A percentile compares a stretch with the other conserved stretches of the same genome.
These are phyloP conservation scores for Trichosporon coremiiforme DNA, from an alignment of 1,284 basidiomycete species.

Conservation along the genomic window DNA sequence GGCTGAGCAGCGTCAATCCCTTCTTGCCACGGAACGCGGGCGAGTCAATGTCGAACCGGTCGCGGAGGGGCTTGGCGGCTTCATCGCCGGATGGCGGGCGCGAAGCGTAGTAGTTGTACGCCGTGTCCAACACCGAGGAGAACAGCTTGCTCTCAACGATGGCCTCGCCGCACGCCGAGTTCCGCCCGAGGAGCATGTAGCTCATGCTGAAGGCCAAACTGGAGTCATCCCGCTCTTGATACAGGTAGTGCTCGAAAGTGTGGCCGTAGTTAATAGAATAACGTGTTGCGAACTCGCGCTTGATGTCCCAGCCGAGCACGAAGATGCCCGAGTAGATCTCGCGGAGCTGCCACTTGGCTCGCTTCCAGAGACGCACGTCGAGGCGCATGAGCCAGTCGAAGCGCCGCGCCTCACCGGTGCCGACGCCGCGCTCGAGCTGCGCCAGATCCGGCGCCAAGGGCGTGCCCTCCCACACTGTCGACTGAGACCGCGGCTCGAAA, in stretches of 20 bases:
- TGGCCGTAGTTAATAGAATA: constrained; percentile 82
- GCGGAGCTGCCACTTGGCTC: constrained; percentile 50
- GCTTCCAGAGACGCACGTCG: constrained; percentile 51
- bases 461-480: constrained; percentile 27
- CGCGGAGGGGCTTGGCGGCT: not conserved
- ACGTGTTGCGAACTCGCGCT: constrained; percentile 64
- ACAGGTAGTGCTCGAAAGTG: constrained; percentile 85
- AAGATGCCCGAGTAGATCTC: constrained; percentile 46
- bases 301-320: constrained; percentile 39
- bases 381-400: constrained; percentile 54
- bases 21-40: constrained; percentile 89
- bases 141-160: constrained; percentile 75
- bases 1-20: constrained; percentile 85
- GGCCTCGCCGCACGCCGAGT: constrained; percentile 71
- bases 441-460: constrained; percentile 25
- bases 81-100: constrained; percentile 11
- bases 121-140: constrained; percentile 73
- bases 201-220: constrained; percentile 87
- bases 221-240: constrained; percentile 86
- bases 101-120: constrained; percentile 72
- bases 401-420: constrained; percentile 21
- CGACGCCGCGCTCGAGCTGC: constrained; percentile 20
- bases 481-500: constrained; percentile 29
- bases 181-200: constrained; percentile 85
- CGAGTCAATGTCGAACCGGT: constrained; percentile 71